Conservation (phyloP, 306 rosid species). For the Abrus pulchellus region DNA sequence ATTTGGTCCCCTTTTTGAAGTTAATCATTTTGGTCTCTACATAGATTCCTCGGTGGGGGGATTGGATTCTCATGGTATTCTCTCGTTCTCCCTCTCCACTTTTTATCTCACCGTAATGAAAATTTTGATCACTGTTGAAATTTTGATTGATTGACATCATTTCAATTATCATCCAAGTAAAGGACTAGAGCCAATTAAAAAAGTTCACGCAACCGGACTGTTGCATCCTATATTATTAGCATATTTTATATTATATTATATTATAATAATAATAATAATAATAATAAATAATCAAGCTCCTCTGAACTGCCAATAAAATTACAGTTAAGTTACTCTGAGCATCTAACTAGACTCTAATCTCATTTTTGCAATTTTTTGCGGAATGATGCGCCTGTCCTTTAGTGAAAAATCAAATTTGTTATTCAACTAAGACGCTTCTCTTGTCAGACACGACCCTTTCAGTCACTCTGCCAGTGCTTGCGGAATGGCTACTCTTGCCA, state of each 20-base stretch:
- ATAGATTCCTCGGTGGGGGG: neutral
- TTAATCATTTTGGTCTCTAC: neutral
- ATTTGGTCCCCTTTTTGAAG: neutral
- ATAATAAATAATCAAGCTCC: neutral
- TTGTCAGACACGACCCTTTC: conserved; percentile 72
- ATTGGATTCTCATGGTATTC: too few relatives aligned
- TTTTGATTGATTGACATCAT: too few relatives aligned
- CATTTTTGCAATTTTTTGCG: conserved; percentile 31
- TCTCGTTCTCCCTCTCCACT: too few relatives aligned
- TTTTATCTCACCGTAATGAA: too few relatives aligned
- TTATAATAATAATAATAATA: neutral
- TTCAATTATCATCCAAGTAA: neutral
- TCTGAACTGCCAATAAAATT: conserved; percentile 13
- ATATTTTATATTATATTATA: too few relatives aligned
- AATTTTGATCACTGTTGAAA: too few relatives aligned
- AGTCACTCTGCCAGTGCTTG: conserved; percentile 39
- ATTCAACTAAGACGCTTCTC: conserved; percentile 60
- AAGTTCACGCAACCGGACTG: too few relatives aligned
- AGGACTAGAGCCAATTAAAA: neutral
- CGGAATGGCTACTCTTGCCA: conserved; percentile 53
- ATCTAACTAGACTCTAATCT: neutral
- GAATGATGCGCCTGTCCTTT: neutral
- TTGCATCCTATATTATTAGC: too few relatives aligned
- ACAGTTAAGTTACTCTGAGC: conserved; percentile 9
- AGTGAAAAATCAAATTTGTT: conserved; percentile 26